A percentile compares a stretch with the other conserved stretches of the same genome.
Evolutionary conservation across 140 eudicot species (phyloP).

Genomic region (Erigeron philadelphicus): DNA sequence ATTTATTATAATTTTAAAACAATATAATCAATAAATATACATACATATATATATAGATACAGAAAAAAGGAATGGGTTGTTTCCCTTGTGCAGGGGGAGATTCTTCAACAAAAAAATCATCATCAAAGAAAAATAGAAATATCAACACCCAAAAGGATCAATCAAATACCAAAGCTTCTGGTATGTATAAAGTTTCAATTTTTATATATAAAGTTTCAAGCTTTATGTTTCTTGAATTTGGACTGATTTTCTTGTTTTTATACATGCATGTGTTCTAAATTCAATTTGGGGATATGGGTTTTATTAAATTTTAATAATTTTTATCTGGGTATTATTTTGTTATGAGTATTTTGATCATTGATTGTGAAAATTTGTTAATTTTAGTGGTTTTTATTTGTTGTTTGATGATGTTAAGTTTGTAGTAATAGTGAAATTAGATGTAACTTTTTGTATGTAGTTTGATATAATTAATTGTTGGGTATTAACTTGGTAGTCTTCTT

Average conservation of each 20-base stretch:
- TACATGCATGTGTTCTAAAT: background rate
- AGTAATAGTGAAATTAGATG: slow-evolving; percentile 14
- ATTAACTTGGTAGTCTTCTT: background rate
- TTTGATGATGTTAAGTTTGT: slow-evolving; percentile 16
- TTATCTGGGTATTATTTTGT: slow-evolving; percentile 1
- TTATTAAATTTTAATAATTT: too few relatives aligned
- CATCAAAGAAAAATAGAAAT: slow-evolving; percentile 36
- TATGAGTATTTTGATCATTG: slow-evolving; percentile 14
- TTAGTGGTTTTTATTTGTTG: slow-evolving; percentile 11
- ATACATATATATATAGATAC: background rate
- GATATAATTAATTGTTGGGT: slow-evolving; percentile 7
- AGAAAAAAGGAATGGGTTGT: slow-evolving; percentile 52
- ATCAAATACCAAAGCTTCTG: slow-evolving; percentile 28
- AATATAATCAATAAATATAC: slow-evolving; percentile 16
- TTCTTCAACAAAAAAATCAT: slow-evolving; percentile 34
- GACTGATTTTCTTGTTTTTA: background rate
- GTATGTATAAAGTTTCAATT: slow-evolving; percentile 28
- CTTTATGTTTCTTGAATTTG: background rate
- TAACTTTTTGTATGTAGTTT: background rate
- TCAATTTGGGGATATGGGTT: too few relatives aligned
- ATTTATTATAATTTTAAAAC: slow-evolving; percentile 9
- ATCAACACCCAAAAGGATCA: slow-evolving; percentile 34
- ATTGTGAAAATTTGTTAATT: slow-evolving; percentile 3
- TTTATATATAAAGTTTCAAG: background rate
- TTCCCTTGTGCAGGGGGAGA: slow-evolving; percentile 56